Evolutionary conservation across 495 filamentous ascomycete species (phyloP).

Genomic region (Echria macrotheca): DNA sequence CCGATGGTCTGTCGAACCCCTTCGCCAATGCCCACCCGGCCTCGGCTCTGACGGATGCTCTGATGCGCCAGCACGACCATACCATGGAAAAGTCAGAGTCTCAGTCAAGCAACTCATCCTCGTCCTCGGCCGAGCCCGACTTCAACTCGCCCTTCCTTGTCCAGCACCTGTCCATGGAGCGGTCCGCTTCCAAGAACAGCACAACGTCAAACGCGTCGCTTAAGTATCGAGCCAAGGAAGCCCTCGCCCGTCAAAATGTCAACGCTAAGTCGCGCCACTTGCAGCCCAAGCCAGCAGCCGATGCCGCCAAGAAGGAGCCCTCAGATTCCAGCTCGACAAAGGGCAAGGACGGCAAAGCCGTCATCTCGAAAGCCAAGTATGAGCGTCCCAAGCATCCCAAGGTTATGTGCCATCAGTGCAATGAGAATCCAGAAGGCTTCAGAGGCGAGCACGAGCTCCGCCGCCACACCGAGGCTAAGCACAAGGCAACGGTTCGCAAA

Average conservation of each 20-base stretch:
- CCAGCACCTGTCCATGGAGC: slow-evolving; percentile 35
- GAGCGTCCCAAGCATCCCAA: slow-evolving; percentile 71
- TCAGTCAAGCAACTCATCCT: slow-evolving; percentile 21
- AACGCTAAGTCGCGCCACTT: slow-evolving; percentile 30
- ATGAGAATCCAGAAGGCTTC: slow-evolving; percentile 77
- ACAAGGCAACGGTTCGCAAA: slow-evolving; percentile 66
- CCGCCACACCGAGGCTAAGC: slow-evolving; percentile 76
- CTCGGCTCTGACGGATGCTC: slow-evolving; percentile 24
- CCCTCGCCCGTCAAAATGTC: slow-evolving; percentile 30
- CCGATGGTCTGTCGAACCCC: slow-evolving; percentile 30
- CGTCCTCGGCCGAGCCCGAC: slow-evolving; percentile 11
- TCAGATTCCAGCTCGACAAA: slow-evolving; percentile 21
- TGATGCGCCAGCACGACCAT: slow-evolving; percentile 20
- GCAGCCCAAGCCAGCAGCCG: slow-evolving; percentile 35
- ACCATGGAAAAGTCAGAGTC: slow-evolving; percentile 35
- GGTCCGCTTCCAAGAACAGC: slow-evolving; percentile 39
- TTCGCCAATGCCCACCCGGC: slow-evolving; percentile 29
- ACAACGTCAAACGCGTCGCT: slow-evolving; percentile 37
- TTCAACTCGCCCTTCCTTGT: slow-evolving; percentile 6
- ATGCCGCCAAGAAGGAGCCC: slow-evolving; percentile 16
- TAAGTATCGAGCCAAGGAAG: slow-evolving; percentile 39
- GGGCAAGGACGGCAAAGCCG: slow-evolving; percentile 40
- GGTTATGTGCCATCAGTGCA: slow-evolving; percentile 68
- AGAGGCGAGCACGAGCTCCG: slow-evolving; percentile 91
- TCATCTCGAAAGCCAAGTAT: slow-evolving; percentile 64